Percentiles rank a stretch among this genome's conserved stretches.
Conservation (phyloP, 1,284 basidiomycete species). For the Stygiomarasmius scandens region DNA sequence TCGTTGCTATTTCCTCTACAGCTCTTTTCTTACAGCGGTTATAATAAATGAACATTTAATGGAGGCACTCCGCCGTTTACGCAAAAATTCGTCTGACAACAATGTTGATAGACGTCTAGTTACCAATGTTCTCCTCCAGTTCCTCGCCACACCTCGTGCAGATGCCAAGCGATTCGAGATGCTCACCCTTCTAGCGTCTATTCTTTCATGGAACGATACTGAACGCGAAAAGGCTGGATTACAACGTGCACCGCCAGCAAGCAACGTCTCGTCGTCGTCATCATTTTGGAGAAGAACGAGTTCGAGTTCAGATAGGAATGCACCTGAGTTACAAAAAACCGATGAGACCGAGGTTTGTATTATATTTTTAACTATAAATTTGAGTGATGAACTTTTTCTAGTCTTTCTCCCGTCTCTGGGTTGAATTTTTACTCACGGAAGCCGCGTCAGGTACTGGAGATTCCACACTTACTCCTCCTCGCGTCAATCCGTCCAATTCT, state of each 20-base stretch:
- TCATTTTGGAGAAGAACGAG: constrained; percentile 59
- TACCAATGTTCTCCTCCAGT: constrained; percentile 93
- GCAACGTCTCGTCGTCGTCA: constrained; percentile 28
- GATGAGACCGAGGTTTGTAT: constrained; percentile 74
- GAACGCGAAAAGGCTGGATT: constrained; percentile 92
- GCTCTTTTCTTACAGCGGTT: constrained; percentile 59
- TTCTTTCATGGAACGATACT: constrained; percentile 88
- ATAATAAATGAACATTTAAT: constrained; percentile 98
- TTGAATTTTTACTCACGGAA: constrained; percentile 93
- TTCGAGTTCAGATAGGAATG: constrained; percentile 41
- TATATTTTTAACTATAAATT: neutral
- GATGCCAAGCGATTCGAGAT: constrained; percentile 98
- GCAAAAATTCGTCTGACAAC: constrained; percentile 82
- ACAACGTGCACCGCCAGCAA: constrained; percentile 53
- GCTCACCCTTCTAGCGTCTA: constrained; percentile 84
- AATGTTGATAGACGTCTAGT: constrained; percentile 94
- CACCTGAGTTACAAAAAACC: constrained; percentile 66
- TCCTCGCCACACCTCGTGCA: constrained; percentile 87
- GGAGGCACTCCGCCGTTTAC: constrained; percentile 91
- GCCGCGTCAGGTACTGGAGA: constrained; percentile 62
- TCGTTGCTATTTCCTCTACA: constrained; percentile 6
- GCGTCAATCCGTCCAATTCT: constrained; percentile 42
- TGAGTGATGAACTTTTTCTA: constrained; percentile 33
- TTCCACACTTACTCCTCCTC: constrained; percentile 32
- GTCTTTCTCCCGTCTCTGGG: constrained; percentile 94